Conservation (phyloP, 192 early-diverging fungal genomes). For the Gigaspora rosea region DNA sequence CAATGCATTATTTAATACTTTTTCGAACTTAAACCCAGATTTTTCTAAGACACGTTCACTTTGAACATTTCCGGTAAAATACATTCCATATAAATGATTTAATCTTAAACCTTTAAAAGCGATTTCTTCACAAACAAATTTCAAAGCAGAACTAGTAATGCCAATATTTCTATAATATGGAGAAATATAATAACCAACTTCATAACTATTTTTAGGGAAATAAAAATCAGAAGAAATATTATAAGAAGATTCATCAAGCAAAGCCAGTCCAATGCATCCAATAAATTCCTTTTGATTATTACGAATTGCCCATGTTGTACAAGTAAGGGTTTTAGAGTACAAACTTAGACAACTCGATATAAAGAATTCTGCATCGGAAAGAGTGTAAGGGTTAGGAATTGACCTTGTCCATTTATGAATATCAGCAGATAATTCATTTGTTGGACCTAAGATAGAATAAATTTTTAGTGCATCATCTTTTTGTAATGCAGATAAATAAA, state of each 20-base stretch:
- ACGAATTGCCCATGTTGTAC: slow-evolving; percentile 4
- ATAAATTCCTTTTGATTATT: slow-evolving; percentile 5
- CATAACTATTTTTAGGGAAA: neutral
- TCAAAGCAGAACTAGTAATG: neutral
- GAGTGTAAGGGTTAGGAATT: neutral
- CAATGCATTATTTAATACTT: neutral
- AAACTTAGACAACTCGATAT: neutral
- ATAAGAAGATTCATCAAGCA: neutral
- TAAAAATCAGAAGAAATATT: neutral
- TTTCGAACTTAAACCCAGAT: neutral
- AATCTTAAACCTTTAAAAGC: neutral
- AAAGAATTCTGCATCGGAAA: slow-evolving; percentile 2
- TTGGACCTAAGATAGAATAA: neutral
- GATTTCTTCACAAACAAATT: slow-evolving; percentile 23
- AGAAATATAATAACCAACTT: slow-evolving; percentile 17
- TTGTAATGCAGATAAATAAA: neutral
- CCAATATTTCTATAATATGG: neutral
- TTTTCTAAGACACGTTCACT: neutral
- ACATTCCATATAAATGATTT: neutral
- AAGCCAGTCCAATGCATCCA: neutral
- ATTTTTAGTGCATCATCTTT: neutral
- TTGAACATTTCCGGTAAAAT: neutral
- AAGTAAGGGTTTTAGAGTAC: neutral
- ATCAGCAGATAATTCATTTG: neutral
- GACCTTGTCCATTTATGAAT: neutral